phyloP scores from a whole-genome alignment of 345 rosid species.

The Tarenaya hassleriana region DNA sequence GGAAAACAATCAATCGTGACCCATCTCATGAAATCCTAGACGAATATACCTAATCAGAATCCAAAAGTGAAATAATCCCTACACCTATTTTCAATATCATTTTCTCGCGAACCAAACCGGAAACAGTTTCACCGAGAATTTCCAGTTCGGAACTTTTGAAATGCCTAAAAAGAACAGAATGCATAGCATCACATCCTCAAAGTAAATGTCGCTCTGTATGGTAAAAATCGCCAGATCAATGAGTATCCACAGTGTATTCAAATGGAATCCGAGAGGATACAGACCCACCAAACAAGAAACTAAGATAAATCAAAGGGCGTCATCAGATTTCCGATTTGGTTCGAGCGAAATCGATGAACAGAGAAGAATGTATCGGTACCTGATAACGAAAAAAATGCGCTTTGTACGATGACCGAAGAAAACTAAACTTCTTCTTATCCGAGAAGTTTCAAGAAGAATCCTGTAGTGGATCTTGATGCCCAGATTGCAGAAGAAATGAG shows the following conservation, averaged over 20 bases:
- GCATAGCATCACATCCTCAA: neutral
- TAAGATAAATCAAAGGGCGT: slow-evolving; percentile 4
- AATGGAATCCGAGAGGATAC: neutral
- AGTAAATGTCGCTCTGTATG: slow-evolving; percentile 13
- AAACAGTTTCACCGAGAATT: neutral
- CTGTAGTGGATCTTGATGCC: neutral
- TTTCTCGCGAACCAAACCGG: slow-evolving; percentile 1
- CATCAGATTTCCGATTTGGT: neutral
- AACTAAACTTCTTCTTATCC: neutral
- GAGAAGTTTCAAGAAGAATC: neutral
- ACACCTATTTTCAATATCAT: neutral
- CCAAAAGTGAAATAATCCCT: neutral
- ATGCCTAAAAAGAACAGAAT: neutral
- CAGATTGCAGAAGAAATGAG: neutral
- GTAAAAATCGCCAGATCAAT: slow-evolving; percentile 12
- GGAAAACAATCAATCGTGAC: slow-evolving; percentile 18
- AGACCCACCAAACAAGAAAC: neutral
- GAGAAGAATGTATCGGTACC: slow-evolving; percentile 17
- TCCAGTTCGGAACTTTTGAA: neutral
- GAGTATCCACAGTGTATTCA: neutral
- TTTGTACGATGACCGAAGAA: neutral
- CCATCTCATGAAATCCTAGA: slow-evolving; percentile 3
- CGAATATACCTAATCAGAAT: neutral
- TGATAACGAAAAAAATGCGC: slow-evolving; percentile 3
- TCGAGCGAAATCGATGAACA: slow-evolving; percentile 9